Evolutionary conservation across 2,329 filamentous ascomycete species (phyloP).

Genomic region (Pestalotiopsis fici): DNA sequence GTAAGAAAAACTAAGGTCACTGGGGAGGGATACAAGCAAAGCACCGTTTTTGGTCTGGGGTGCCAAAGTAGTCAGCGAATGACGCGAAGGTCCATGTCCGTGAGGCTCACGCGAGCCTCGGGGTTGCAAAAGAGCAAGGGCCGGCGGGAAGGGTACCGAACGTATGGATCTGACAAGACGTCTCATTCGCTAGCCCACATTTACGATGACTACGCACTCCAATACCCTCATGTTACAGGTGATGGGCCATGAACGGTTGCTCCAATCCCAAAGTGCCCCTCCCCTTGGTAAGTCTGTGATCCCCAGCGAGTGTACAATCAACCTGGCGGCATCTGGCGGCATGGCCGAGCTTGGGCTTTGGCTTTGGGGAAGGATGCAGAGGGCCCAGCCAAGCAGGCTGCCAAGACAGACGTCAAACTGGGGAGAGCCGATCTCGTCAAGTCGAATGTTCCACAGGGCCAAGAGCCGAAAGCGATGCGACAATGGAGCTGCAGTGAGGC

Average conservation of each 20-base stretch:
- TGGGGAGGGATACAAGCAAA: neutral
- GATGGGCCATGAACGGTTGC: neutral
- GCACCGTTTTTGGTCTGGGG: neutral
- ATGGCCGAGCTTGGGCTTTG: neutral
- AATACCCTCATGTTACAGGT: neutral
- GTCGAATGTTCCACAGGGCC: neutral
- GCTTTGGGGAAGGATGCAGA: neutral
- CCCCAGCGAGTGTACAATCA: neutral
- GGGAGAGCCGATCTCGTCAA: conserved; percentile 1
- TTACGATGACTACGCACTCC: neutral
- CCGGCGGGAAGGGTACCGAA: conserved; percentile 2
- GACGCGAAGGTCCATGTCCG: neutral
- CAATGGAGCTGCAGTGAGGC: conserved; percentile 4
- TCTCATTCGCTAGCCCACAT: neutral
- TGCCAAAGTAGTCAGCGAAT: neutral
- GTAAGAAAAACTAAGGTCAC: neutral
- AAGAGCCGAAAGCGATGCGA: neutral
- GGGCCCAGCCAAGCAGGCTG: neutral
- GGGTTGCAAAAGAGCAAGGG: neutral
- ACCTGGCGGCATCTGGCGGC: neutral
- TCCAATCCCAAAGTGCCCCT: neutral
- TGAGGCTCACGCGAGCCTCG: neutral
- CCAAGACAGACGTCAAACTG: neutral
- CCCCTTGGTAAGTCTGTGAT: neutral
- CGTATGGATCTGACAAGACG: neutral